These are phyloP conservation scores for Ophiobolus disseminans DNA, from an alignment of 2,329 filamentous ascomycete genomes.

Conservation along the genomic window DNA sequence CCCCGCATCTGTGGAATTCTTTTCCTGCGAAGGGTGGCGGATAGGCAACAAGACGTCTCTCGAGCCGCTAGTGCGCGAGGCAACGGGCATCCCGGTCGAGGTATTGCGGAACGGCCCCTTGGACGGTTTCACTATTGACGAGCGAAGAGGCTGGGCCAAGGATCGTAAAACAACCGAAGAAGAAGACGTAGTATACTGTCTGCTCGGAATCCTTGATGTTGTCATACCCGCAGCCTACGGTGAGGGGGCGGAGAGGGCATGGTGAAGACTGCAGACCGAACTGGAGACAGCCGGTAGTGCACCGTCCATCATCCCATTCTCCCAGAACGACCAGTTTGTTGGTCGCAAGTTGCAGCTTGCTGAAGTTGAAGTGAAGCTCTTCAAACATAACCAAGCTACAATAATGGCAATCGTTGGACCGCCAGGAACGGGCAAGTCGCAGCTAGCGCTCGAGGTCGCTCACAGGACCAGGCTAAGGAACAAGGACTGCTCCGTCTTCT, in stretches of 20 bases:
- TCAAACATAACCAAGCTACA: conserved; percentile 16
- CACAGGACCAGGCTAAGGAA: conserved; percentile 47
- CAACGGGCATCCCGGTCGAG: conserved; percentile 19
- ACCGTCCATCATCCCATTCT: conserved; percentile 36
- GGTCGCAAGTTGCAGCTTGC: conserved; percentile 34
- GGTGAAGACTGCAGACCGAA: conserved; percentile 18
- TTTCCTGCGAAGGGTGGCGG: conserved; percentile 13
- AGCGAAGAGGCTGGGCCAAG: conserved; percentile 27
- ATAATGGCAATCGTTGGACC: conserved; percentile 26
- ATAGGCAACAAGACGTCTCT: conserved; percentile 23
- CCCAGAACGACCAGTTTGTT: conserved; percentile 33
- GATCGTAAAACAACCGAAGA: conserved; percentile 21
- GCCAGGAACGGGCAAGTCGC: conserved; percentile 30
- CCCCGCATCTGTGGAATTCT: conserved; percentile 22
- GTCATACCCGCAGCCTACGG: conserved; percentile 22
- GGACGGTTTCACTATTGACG: conserved; percentile 26
- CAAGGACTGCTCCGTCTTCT: conserved; percentile 53
- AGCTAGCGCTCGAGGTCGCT: conserved; percentile 48
- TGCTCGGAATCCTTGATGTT: conserved; percentile 33
- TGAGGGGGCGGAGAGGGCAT: conserved; percentile 27
- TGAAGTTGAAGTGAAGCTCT: conserved; percentile 34
- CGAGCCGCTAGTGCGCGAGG: conserved; percentile 16
- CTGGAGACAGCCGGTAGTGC: conserved; percentile 16
- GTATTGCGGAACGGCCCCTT: conserved; percentile 23
- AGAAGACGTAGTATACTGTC: conserved; percentile 30